Percentiles rank a stretch among this genome's conserved stretches.
phyloP scores from a whole-genome alignment of 495 filamentous ascomycete species.

The Lepidopterella palustris region DNA sequence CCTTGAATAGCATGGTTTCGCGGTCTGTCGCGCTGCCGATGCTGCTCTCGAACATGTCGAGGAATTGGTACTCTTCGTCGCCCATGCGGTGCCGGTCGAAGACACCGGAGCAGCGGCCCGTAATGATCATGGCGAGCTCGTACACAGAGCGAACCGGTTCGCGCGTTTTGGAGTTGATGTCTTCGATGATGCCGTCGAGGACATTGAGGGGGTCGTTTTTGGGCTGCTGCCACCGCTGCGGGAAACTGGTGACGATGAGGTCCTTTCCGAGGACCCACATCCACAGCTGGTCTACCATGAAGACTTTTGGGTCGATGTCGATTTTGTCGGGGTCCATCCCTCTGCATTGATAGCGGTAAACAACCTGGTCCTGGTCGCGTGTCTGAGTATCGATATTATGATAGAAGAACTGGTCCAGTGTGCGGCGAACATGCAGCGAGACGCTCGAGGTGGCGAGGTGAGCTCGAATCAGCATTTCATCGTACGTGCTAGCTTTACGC shows the following conservation, averaged over 20 bases:
- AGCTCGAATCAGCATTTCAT: constrained; percentile 59
- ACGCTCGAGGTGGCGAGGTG: constrained; percentile 50
- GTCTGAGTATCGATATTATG: constrained; percentile 62
- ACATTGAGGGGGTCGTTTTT: constrained; percentile 62
- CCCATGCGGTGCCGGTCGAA: constrained; percentile 59
- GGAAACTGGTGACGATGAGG: constrained; percentile 61
- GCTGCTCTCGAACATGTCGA: constrained; percentile 66
- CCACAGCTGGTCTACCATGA: constrained; percentile 74
- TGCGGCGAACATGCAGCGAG: constrained; percentile 59
- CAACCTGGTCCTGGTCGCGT: constrained; percentile 63
- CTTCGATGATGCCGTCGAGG: constrained; percentile 58
- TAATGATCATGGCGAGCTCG: constrained; percentile 61
- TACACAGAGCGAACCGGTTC: constrained; percentile 57
- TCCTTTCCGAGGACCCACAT: constrained; percentile 62
- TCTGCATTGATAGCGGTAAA: constrained; percentile 55
- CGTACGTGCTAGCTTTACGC: constrained; percentile 40
- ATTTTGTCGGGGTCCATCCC: constrained; percentile 29
- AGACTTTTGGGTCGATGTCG: constrained; percentile 52
- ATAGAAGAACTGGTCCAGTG: constrained; percentile 66
- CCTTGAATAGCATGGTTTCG: constrained; percentile 57
- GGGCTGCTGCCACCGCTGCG: constrained; percentile 63
- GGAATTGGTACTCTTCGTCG: constrained; percentile 59
- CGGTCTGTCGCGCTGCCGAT: constrained; percentile 59
- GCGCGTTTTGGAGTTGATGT: constrained; percentile 63
- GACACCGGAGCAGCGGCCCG: constrained; percentile 56